phyloP scores from a whole-genome alignment of 768 basidiomycete species.

The Mycena indigotica region DNA sequence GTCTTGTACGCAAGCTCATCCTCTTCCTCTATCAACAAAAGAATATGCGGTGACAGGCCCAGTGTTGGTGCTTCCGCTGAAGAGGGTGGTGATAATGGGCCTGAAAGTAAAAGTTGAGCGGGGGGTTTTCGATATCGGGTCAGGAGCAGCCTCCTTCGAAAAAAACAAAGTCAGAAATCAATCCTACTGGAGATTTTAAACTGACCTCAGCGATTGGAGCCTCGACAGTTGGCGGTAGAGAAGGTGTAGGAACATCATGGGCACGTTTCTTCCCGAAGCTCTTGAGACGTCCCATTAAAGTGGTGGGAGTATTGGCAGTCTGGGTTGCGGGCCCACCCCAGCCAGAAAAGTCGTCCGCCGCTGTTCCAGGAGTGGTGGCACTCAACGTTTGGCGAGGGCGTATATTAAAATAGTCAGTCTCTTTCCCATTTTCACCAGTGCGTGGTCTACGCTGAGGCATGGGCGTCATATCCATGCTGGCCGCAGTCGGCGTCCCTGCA shows the following conservation, averaged over 20 bases:
- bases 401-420: constrained; percentile 57
- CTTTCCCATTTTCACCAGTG: constrained; percentile 32
- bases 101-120: constrained; percentile 55
- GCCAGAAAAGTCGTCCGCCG: constrained; percentile 54
- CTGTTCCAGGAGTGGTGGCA: constrained; percentile 33
- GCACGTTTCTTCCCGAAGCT: constrained; percentile 63
- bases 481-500: constrained; percentile 43
- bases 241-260: constrained; percentile 29
- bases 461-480: constrained; percentile 34
- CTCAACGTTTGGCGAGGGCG: constrained; percentile 48
- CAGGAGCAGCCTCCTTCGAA: constrained; percentile 25
- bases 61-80: constrained; percentile 67
- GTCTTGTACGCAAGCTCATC: constrained; percentile 71
- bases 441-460: constrained; percentile 36
- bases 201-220: constrained; percentile 32
- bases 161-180: constrained; percentile 7
- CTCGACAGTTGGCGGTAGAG: constrained; percentile 29
- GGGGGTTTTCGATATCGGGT: constrained; percentile 47
- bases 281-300: constrained; percentile 81
- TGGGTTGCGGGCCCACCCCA: constrained; percentile 39
- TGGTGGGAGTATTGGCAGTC: constrained; percentile 55
- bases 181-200: neutral
- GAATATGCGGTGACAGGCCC: constrained; percentile 39
- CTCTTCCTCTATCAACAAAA: constrained; percentile 86
- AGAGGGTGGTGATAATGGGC: constrained; percentile 64